These are phyloP conservation scores for Globisporangium ultimum DNA, from an alignment of 352 stramenopile genomes.

Conservation along the genomic window DNA sequence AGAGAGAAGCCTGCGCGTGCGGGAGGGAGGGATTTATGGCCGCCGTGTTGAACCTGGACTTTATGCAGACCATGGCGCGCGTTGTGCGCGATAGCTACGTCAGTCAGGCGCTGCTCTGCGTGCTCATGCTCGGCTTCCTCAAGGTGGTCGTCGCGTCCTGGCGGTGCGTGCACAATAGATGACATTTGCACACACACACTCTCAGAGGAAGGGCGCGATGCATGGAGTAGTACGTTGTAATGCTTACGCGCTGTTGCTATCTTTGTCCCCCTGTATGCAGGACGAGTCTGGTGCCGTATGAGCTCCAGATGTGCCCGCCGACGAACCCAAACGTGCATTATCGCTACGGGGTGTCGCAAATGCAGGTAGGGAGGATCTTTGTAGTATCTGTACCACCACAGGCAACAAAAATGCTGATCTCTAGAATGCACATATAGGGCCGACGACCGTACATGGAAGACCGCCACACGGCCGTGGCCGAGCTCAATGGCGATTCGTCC, in stretches of 20 bases:
- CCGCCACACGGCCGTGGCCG: slow-evolving; percentile 68
- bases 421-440: slow-evolving; percentile 30
- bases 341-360: slow-evolving; percentile 79
- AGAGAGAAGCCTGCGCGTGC: not conserved
- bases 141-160: slow-evolving; percentile 61
- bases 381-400: not conserved
- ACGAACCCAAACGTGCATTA: slow-evolving; percentile 77
- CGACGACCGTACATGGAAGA: slow-evolving; percentile 91
- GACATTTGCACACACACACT: no score
- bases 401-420: no score
- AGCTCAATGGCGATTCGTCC: slow-evolving; percentile 76
- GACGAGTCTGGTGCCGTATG: slow-evolving; percentile 47
- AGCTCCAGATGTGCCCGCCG: slow-evolving; percentile 69
- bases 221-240: no score
- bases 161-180: slow-evolving; percentile 23
- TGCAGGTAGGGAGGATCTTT: slow-evolving; percentile 34
- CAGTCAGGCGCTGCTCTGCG: slow-evolving; percentile 54
- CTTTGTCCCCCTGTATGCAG: slow-evolving; percentile 12
- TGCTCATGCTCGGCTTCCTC: slow-evolving; percentile 51
- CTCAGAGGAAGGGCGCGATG: no score
- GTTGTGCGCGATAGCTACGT: slow-evolving; percentile 65
- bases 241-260: not conserved
- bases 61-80: slow-evolving; percentile 56
- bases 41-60: slow-evolving; percentile 54
- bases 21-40: slow-evolving; percentile 28